These are phyloP conservation scores for Penicillium ochrochloron DNA, from an alignment of 495 filamentous ascomycete genomes.

Conservation along the genomic window DNA sequence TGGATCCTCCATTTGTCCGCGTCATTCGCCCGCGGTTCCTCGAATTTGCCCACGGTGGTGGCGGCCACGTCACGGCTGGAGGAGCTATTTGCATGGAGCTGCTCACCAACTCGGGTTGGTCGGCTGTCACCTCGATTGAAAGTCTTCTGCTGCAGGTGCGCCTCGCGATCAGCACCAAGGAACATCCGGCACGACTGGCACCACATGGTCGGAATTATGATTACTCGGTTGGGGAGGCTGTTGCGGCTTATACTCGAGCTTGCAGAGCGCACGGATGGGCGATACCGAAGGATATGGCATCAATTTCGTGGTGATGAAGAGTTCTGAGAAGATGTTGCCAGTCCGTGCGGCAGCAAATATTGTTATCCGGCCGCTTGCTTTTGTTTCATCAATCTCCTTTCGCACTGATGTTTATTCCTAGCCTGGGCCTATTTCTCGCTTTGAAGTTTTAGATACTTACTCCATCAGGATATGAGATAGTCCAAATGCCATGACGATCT, in stretches of 20 bases:
- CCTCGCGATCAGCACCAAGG: constrained; percentile 69
- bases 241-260: constrained; percentile 72
- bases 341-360: background rate
- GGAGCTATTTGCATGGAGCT: constrained; percentile 93
- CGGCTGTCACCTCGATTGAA: constrained; percentile 72
- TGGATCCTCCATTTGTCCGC: constrained; percentile 82
- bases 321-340: background rate
- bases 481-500: background rate
- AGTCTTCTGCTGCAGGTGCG: constrained; percentile 82
- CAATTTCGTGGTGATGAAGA: constrained; percentile 27
- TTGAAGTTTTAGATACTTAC: background rate
- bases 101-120: constrained; percentile 85
- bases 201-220: constrained; percentile 26
- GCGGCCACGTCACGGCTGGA: constrained; percentile 87
- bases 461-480: background rate
- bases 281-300: constrained; percentile 36
- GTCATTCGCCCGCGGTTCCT: constrained; percentile 83
- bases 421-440: too few species aligned
- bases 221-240: constrained; percentile 72
- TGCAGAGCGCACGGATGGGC: constrained; percentile 65
- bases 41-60: constrained; percentile 70
- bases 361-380: background rate
- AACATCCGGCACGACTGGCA: constrained; percentile 71
- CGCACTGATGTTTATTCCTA: background rate
- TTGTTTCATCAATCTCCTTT: background rate